Evolutionary conservation across 257 asterid genomes (phyloP).

Genomic region (Nicotiana benthamiana): DNA sequence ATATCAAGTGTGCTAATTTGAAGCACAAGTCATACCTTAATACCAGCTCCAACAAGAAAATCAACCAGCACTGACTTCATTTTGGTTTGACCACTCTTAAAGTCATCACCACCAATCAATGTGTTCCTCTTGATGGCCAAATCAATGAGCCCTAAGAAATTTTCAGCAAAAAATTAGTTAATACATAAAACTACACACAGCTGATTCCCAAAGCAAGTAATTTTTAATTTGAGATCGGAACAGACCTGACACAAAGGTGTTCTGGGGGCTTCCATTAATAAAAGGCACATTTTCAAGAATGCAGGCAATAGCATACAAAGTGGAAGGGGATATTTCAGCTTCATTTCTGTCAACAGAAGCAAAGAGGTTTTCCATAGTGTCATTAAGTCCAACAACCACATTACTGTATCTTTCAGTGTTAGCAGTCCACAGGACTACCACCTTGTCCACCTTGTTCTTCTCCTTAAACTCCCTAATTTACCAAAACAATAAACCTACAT

Average conservation of each 20-base stretch:
- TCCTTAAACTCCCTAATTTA: constrained; percentile 79
- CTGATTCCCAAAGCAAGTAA: background rate
- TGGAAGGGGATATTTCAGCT: constrained; percentile 83
- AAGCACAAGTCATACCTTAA: constrained; percentile 47
- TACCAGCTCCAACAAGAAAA: constrained; percentile 98
- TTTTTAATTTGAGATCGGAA: background rate
- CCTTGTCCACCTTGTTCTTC: constrained; percentile 69
- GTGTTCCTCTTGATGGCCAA: constrained; percentile 73
- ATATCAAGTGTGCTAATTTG: background rate
- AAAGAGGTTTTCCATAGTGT: constrained; percentile 65
- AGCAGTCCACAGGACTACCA: constrained; percentile 95
- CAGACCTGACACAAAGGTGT: constrained; percentile 92
- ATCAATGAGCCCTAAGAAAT: constrained; percentile 59
- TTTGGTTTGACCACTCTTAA: constrained; percentile 98
- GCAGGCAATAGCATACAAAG: constrained; percentile 72
- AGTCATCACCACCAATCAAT: constrained; percentile 93
- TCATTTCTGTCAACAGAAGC: constrained; percentile 76
- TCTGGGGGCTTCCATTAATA: constrained; percentile 97
- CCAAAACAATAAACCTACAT: background rate
- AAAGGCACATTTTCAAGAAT: constrained; percentile 74
- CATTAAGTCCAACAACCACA: constrained; percentile 85
- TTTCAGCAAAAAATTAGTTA: background rate
- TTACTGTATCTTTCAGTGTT: constrained; percentile 95
- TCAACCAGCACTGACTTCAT: constrained; percentile 97
- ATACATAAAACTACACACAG: background rate